Base-by-base conservation (phyloP, 805 yeast genomes). In the Isabelozyma gotoi region DNA sequence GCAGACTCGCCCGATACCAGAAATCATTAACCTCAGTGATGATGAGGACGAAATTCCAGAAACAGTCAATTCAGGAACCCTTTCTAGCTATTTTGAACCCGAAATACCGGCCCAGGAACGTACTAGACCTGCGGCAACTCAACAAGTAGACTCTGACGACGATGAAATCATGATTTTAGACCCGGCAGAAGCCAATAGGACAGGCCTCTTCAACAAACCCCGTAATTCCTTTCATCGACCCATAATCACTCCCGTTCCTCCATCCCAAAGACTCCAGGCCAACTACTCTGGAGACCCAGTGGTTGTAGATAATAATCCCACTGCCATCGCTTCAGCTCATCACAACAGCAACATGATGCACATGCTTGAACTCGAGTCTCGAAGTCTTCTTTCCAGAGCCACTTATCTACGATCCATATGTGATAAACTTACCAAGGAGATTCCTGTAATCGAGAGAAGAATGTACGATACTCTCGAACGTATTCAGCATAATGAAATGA, bases 121-220 rank as follows among this genome's bases (percentile, higher is more conserved):
- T n/a, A n/a, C n/a, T n/a, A n/a, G n/a, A n/a, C n/a, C n/a, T n/a
- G n/a, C n/a, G n/a, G n/a, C n/a, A n/a, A n/a, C n/a, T n/a, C n/a
- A n/a, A n/a, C n/a, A n/a, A n/a, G n/a, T 10, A 29, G 46, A 39
- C 18, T 43, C 44, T n/a, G n/a, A n/a, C 4, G 60, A 55, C 36
- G 69, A 63, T 37, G 71, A 65, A 12, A 40, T 65, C 5, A 52
- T 59, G 18, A 57, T 61, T 14, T 46, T 65, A 5, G 60, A 59
- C 15, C 60, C 67, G 8, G 59, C 55, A 20, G 65, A 60, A 42
- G 69, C 68, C 8, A 56, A 56, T n/a, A 45, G 53, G 15, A 43
- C 47, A 4, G 56, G 56, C 2, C 39, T 36, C 31, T 36, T 36
- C 31, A 20, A 36, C 18, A 36, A 36, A 20, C 4, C 38, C 35